Conservation (phyloP, 345 rosid species). For the Corchorus capsularis region DNA sequence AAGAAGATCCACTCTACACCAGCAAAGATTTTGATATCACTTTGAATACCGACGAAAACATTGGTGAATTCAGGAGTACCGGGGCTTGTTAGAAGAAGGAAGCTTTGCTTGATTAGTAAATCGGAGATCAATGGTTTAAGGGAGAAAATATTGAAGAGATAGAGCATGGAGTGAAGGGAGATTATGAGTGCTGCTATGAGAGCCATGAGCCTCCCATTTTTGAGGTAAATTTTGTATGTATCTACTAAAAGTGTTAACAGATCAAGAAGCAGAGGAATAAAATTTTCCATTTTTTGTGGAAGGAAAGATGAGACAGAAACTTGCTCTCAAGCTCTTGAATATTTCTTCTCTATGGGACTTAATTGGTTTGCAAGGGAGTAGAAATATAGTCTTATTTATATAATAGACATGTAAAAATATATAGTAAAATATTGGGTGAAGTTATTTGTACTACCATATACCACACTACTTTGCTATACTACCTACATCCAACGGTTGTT, state of each 20-base stretch:
- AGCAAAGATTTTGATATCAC: slow-evolving; percentile 6
- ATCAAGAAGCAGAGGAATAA: neutral
- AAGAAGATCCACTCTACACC: slow-evolving; percentile 29
- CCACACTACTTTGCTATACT: too few relatives aligned
- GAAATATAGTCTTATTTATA: too few relatives aligned
- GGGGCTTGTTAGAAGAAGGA: slow-evolving; percentile 22
- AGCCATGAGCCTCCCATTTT: slow-evolving; percentile 34
- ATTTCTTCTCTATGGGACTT: too few relatives aligned
- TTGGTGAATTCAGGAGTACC: slow-evolving; percentile 24
- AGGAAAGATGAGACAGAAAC: too few relatives aligned
- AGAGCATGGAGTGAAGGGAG: slow-evolving; percentile 27
- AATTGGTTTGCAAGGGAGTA: too few relatives aligned
- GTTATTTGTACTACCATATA: too few relatives aligned
- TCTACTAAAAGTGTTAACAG: slow-evolving; percentile 24
- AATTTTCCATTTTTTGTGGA: neutral
- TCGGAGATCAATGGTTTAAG: slow-evolving; percentile 3
- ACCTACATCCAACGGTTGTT: too few relatives aligned
- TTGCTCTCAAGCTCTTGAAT: too few relatives aligned
- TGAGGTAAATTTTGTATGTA: slow-evolving; percentile 30
- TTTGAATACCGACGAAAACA: slow-evolving; percentile 9
- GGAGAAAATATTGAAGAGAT: slow-evolving; percentile 27
- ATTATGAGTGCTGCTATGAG: slow-evolving; percentile 23
- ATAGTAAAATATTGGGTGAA: too few relatives aligned
- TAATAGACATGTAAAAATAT: too few relatives aligned
- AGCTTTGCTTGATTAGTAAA: slow-evolving; percentile 3